Evolutionary conservation across 371 early-diverging fungal genomes (phyloP).

Genomic region (Haplosporangium sp.): DNA sequence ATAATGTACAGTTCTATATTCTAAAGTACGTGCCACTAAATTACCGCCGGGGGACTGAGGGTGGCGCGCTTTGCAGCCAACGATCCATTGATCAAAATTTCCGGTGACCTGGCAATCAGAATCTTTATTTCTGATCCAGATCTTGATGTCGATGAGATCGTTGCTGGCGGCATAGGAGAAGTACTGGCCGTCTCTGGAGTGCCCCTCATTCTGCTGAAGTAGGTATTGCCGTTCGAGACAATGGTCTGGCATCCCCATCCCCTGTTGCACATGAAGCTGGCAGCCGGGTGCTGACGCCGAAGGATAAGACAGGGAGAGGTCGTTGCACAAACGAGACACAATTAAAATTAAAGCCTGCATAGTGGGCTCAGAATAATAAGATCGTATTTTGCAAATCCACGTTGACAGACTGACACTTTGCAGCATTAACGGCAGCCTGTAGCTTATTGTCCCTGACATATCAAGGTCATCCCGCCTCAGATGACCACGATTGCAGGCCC

Average conservation of each 20-base stretch:
- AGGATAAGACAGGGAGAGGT: not conserved
- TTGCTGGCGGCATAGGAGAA: constrained; percentile 9
- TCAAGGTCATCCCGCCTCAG: too few species aligned
- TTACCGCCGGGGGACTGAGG: not conserved
- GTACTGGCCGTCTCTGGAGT: constrained; percentile 2
- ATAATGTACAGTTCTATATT: too few species aligned
- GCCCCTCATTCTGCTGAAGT: not conserved
- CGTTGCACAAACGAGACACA: too few species aligned
- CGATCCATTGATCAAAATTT: not conserved
- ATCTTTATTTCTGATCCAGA: constrained; percentile 3
- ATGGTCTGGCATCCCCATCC: not conserved
- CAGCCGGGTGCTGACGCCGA: not conserved
- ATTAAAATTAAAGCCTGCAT: too few species aligned
- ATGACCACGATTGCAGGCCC: too few species aligned
- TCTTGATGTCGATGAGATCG: constrained; percentile 3
- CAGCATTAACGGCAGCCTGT: too few species aligned
- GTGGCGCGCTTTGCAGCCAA: not conserved
- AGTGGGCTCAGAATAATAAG: too few species aligned
- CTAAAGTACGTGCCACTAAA: too few species aligned
- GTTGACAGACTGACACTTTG: too few species aligned
- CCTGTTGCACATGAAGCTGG: not conserved
- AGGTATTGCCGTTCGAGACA: not conserved
- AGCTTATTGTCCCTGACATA: too few species aligned
- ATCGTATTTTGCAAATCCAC: too few species aligned
- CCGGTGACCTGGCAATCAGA: constrained; percentile 2